These are phyloP conservation scores for Lophium mytilinum DNA, from an alignment of 495 filamentous ascomycete genomes.

Conservation along the genomic window DNA sequence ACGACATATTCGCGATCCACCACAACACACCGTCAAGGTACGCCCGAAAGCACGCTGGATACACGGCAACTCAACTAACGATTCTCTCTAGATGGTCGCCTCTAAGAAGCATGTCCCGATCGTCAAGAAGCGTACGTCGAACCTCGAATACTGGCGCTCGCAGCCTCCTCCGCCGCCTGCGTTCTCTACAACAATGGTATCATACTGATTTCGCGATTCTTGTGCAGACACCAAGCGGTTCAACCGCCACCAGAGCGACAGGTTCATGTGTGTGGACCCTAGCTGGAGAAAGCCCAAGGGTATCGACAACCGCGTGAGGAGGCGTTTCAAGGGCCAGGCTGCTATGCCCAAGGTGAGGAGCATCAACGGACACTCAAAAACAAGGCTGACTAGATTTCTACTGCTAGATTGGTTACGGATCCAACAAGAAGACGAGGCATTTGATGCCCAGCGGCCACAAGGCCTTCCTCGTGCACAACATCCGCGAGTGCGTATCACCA, in stretches of 20 bases:
- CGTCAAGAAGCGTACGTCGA: conserved; percentile 95
- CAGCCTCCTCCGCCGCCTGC: neutral
- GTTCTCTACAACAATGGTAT: neutral
- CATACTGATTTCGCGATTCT: neutral
- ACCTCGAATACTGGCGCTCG: neutral
- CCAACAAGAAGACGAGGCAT: conserved; percentile 97
- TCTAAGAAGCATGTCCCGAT: conserved; percentile 98
- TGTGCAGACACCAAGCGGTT: conserved; percentile 73
- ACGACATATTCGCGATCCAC: too few species aligned
- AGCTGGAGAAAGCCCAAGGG: conserved; percentile 99
- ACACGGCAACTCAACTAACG: too few species aligned
- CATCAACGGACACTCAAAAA: neutral
- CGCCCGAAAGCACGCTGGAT: too few species aligned
- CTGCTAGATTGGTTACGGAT: conserved; percentile 86
- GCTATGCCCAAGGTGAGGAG: conserved; percentile 92
- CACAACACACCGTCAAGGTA: too few species aligned
- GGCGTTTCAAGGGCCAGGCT: conserved; percentile 88
- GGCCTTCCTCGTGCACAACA: conserved; percentile 97
- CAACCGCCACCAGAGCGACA: conserved; percentile 93
- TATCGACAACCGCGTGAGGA: conserved; percentile 88
- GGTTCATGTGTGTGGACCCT: conserved; percentile 78
- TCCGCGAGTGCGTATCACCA: neutral
- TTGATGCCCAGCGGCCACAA: conserved; percentile 99
- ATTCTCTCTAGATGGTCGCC: conserved; percentile 70
- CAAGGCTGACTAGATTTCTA: conserved; percentile 12